phyloP scores from a whole-genome alignment of 768 basidiomycete genomes.

The Lentinus tigrinus region DNA sequence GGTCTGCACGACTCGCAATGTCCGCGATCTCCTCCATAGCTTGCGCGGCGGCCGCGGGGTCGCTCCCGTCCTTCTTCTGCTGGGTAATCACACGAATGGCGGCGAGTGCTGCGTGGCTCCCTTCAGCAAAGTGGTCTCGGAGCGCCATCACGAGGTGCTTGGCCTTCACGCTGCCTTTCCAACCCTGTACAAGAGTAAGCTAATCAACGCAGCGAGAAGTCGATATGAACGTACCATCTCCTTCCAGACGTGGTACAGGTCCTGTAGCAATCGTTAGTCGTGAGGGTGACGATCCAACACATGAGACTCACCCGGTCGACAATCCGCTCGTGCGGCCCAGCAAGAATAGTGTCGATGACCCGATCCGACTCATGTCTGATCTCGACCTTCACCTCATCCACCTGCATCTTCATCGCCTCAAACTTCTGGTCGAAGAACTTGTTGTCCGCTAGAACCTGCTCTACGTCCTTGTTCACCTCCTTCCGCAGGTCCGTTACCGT shows the following conservation, averaged over 20 bases:
- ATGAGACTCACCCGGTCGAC: constrained; percentile 32
- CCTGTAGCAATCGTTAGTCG: constrained; percentile 27
- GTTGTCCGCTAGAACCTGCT: constrained; percentile 36
- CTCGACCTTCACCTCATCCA: constrained; percentile 27
- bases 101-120: too few relatives aligned
- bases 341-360: constrained; percentile 37
- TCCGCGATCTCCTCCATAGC: neutral
- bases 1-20: neutral
- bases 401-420: constrained; percentile 41
- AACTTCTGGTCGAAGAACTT: constrained; percentile 47
- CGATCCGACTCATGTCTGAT: constrained; percentile 34
- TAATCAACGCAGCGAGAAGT: too few relatives aligned
- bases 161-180: too few relatives aligned
- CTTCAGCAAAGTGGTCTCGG: too few relatives aligned
- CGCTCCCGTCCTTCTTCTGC: neutral
- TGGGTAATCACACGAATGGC: neutral
- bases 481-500: neutral
- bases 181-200: too few relatives aligned
- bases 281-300: neutral
- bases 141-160: too few relatives aligned
- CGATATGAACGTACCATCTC: constrained; percentile 20
- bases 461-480: constrained; percentile 12
- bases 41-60: neutral
- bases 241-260: constrained; percentile 50
- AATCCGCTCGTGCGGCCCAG: constrained; percentile 46